Conservation (phyloP, 2,329 filamentous ascomycete species). For the Diaporthe vexans region DNA sequence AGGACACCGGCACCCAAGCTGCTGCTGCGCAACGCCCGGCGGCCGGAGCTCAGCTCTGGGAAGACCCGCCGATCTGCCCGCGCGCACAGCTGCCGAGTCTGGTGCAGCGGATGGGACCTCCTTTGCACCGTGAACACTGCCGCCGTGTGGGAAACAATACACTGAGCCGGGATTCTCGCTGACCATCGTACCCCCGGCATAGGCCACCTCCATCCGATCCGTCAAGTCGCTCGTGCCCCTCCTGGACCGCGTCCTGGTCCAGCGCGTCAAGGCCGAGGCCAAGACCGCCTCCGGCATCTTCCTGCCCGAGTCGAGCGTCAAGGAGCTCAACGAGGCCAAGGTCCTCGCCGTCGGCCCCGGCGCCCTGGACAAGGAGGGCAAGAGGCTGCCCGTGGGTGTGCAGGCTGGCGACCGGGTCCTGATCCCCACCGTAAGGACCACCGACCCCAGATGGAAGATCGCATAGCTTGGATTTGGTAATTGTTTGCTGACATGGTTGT, state of each 20-base stretch:
- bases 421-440: constrained; percentile 85
- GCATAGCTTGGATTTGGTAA: constrained; percentile 29
- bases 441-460: neutral
- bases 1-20: neutral
- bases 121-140: neutral
- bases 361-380: constrained; percentile 87
- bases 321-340: constrained; percentile 98
- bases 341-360: constrained; percentile 96
- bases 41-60: constrained; percentile 6
- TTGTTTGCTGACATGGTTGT: constrained; percentile 46
- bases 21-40: neutral
- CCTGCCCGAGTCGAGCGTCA: constrained; percentile 95
- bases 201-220: constrained; percentile 87
- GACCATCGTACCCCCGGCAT: neutral
- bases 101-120: neutral
- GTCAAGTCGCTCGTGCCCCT: constrained; percentile 96
- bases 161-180: neutral
- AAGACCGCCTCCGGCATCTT: constrained; percentile 98
- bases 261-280: constrained; percentile 96
- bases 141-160: neutral
- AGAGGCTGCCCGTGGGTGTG: constrained; percentile 88
- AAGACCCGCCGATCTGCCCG: neutral
- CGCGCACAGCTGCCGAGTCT: neutral
- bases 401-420: constrained; percentile 89
- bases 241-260: constrained; percentile 95